Evolutionary conservation across 2,329 filamentous ascomycete genomes (phyloP), one percentile per base, ranked within the genome.

Genomic region (Penicillium sp.): DNA sequence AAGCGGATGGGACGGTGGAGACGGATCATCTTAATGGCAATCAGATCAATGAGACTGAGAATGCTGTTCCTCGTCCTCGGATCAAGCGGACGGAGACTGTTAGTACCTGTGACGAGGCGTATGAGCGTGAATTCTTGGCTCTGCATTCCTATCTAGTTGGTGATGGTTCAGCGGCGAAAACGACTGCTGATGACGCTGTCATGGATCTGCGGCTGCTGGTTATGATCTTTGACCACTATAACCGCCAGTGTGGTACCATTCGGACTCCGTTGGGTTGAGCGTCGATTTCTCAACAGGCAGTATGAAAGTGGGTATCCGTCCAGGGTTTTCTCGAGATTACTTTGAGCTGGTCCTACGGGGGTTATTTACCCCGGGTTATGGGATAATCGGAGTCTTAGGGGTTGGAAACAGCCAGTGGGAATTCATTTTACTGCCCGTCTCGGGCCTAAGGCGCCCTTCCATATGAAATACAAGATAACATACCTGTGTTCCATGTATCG

Each of bases 31-130:
- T 44, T 9, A 42, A 21, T 27, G 17, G 15, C 0, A 31, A 58
- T 49, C 57, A 35, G 3, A 35, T 53, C 19, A 58, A 50, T 23
- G 53, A 43, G 13, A 13, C 10, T 2, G 43, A 49, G 33, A 36
- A 48, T 19, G 29, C 21, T 4, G 21, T 31, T 7, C 13, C 27
- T 12, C 53, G 21, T n/a, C 42, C 58, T 23, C 52, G 43, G 0
- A 49, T 66, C 4, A 65, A 67, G 56, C 62, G 63, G n/a, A 67
- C 66, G 2, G 71, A 73, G 57, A 64, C 64, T 9, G 53, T 70
- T 29, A 73, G 71, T 48, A 70, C 67, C 23, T 73, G 71, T 57
- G 69, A 74, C 41, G 75, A 78, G 53, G 67, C 74, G 2, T 77
- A 75, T 58, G 67, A 66, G 43, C 64, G 66, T 17, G 73, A 78